Evolutionary conservation across 129 eudicot genomes (phyloP).

Genomic region (sunflower (Helianthus annuus)): HanXRQr2.0-SUNRISE NC_035434.2:127363317-127363816

Average conservation of each 20-base stretch:
- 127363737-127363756: background rate
- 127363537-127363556: background rate
- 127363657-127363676: too few relatives aligned
- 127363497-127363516: background rate
- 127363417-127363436: too few relatives aligned
- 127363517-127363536: background rate
- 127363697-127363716: background rate
- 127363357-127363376: too few relatives aligned
- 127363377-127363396: too few relatives aligned
- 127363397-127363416: too few relatives aligned
- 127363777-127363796: background rate
- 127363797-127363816: background rate
- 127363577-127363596: background rate
- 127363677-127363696: background rate
- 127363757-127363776: background rate
- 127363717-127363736: background rate
- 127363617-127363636: background rate
- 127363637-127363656: too few relatives aligned
- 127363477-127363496: background rate
- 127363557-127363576: too few relatives aligned
- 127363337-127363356: too few relatives aligned
- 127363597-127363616: background rate
- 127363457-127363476: background rate
- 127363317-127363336: too few relatives aligned
- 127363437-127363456: background rate